Base-by-base conservation (phyloP, 2,329 filamentous ascomycete genomes). In the Tolypocladium endophyticum region DNA sequence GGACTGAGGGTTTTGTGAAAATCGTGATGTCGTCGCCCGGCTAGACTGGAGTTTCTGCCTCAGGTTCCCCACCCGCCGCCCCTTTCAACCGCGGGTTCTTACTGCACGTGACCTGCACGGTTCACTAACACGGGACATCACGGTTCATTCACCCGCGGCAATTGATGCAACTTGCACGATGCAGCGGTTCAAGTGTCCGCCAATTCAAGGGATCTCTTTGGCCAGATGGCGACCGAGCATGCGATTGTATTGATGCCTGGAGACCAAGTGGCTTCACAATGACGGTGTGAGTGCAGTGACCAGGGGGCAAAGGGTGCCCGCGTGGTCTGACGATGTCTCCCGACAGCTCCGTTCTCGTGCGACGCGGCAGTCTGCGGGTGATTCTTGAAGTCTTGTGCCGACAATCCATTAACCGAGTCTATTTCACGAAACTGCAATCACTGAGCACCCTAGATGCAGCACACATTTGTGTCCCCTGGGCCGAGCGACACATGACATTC, bases 1-100 rank as follows among this genome's bases (percentile, higher is more conserved):
- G 66, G 69, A 68, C 69, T 75, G 73, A 72, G 69, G 73, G 71
- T 73, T 77, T 76, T 75, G 75, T 72, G 73, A 75, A 77, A 77
- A 76, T 74, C 73, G 72, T 73, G 73, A 75, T 73, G 72, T 71
- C 66, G 66, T 64, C 59, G 63, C 65, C 66, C 62, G 65, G 65
- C 64, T 69, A 62, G 63, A 65, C 65, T 43, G 65, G 61, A 53
- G 56, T 67, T 65, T 61, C 36, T 71, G 69, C 68, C 68, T 70
- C 61, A 69, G 67, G 67, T 59, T 60, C 38, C 18, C 12, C 28
- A 39, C 35, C 35, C 36, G 14, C 36, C 36, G n/a, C 35, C 35
- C 35, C 57, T n/a, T 43, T 55, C 56, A 30, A 6, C 43, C n/a
- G 38, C 38, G 23, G 28, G 28, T 33, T 43, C 30, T 43, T 0